phyloP scores from a whole-genome alignment of 805 yeast genomes.

The Yarrowia porcina region DNA sequence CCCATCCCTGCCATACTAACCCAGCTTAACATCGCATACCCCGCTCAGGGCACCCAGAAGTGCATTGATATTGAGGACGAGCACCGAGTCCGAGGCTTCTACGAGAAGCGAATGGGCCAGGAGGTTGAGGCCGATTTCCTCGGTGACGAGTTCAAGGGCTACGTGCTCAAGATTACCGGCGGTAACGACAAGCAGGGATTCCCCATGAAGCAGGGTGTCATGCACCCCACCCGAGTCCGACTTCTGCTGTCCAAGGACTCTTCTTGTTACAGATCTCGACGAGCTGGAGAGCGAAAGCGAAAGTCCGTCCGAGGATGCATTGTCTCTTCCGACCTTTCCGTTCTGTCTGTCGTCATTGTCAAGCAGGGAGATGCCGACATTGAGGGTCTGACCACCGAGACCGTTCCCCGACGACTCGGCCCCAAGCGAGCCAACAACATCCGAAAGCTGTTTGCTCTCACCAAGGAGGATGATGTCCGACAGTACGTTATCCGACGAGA shows the following conservation, averaged over 20 bases:
- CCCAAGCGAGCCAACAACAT: constrained; percentile 99
- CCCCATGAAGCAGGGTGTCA: constrained; percentile 99
- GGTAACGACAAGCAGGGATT: constrained; percentile 99
- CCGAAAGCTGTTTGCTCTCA: constrained; percentile 98
- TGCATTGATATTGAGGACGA: constrained; percentile 97
- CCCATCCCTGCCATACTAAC: too few species aligned
- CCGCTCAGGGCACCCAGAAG: constrained; percentile 99
- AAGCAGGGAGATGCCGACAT: constrained; percentile 97
- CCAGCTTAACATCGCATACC: constrained; percentile 98
- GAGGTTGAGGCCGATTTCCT: constrained; percentile 98
- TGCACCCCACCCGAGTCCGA: constrained; percentile 99
- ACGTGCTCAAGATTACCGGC: constrained; percentile 97
- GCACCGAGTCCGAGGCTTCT: constrained; percentile 96
- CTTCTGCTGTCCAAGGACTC: constrained; percentile 88
- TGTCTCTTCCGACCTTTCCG: constrained; percentile 96
- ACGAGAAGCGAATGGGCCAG: constrained; percentile 99
- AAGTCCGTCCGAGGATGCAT: constrained; percentile 99
- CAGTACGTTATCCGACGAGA: constrained; percentile 97
- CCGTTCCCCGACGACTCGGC: constrained; percentile 98
- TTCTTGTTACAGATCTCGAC: constrained; percentile 99
- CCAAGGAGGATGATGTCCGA: constrained; percentile 90
- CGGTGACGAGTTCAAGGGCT: constrained; percentile 99
- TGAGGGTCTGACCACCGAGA: constrained; percentile 90
- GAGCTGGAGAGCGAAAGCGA: constrained; percentile 99
- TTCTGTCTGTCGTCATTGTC: constrained; percentile 84